These are phyloP conservation scores for Aspergillus arachidicola DNA, from an alignment of 2,329 filamentous ascomycete genomes.

Conservation along the genomic window DNA sequence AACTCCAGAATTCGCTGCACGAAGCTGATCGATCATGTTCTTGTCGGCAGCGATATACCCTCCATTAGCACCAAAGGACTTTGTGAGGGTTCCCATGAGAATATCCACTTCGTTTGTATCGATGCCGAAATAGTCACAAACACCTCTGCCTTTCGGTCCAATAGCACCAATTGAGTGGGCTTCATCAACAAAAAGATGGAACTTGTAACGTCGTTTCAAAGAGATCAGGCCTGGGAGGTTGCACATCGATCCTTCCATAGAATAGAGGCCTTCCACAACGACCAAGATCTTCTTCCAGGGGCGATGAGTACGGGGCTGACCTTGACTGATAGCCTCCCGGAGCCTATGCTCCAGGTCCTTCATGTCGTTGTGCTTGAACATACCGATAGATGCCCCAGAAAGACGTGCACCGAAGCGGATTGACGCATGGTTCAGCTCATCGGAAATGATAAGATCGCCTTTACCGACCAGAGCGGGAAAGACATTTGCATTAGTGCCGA, in stretches of 20 bases:
- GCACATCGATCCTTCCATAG: conserved; percentile 99
- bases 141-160: conserved; percentile 83
- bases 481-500: conserved; percentile 89
- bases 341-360: conserved; percentile 79
- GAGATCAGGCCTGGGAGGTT: conserved; percentile 87
- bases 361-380: conserved; percentile 99
- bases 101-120: conserved; percentile 88
- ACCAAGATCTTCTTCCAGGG: conserved; percentile 99
- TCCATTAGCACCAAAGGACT: conserved; percentile 97
- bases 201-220: conserved; percentile 96
- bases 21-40: conserved; percentile 87
- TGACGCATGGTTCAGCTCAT: conserved; percentile 96
- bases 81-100: conserved; percentile 96
- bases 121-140: conserved; percentile 96
- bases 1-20: conserved; percentile 80
- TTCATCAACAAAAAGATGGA: conserved; percentile 92
- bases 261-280: conserved; percentile 95
- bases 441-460: conserved; percentile 91
- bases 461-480: conserved; percentile 93
- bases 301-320: conserved; percentile 95
- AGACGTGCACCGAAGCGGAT: conserved; percentile 94
- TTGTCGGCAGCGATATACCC: conserved; percentile 92
- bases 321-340: conserved; percentile 91
- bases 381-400: conserved; percentile 90
- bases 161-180: conserved; percentile 94